These are phyloP conservation scores for Sarcocystis neurona DNA, from an alignment of 169 alveolate genomes.

Conservation along the genomic window DNA sequence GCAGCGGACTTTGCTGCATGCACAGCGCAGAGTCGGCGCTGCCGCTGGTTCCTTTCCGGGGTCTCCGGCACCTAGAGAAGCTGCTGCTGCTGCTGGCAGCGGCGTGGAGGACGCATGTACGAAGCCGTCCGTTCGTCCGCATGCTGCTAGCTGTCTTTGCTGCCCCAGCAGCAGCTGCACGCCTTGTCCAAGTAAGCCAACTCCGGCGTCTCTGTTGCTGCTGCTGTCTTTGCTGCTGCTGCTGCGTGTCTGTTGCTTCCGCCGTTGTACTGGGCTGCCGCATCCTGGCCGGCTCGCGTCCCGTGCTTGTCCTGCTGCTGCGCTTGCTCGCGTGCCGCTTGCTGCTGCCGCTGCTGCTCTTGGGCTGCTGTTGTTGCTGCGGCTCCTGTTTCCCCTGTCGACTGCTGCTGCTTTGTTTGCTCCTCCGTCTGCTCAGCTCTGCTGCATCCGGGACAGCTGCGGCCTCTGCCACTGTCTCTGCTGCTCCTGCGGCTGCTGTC, in stretches of 20 bases:
- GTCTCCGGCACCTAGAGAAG: neutral
- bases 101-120: neutral
- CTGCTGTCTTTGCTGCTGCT: too few species aligned
- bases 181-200: neutral
- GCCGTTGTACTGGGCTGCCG: too few species aligned
- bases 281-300: neutral
- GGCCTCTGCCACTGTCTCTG: neutral
- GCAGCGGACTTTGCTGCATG: too few species aligned
- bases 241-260: too few species aligned
- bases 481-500: neutral
- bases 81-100: neutral
- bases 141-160: conserved; percentile 17
- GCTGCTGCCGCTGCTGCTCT: neutral
- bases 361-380: neutral
- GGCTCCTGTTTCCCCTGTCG: neutral
- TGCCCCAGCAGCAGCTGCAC: conserved; percentile 13
- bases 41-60: too few species aligned
- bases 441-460: too few species aligned
- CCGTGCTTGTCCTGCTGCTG: neutral
- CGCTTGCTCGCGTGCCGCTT: neutral
- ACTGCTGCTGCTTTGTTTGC: too few species aligned
- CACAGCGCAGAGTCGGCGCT: too few species aligned
- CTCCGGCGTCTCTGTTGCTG: too few species aligned
- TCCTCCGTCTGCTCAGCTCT: too few species aligned
- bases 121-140: conserved; percentile 5